A percentile compares a stretch with the other conserved stretches of the same genome.
These are phyloP conservation scores for Hansenula lynferdii DNA, from an alignment of 1,139 yeast species.

Conservation along the genomic window DNA sequence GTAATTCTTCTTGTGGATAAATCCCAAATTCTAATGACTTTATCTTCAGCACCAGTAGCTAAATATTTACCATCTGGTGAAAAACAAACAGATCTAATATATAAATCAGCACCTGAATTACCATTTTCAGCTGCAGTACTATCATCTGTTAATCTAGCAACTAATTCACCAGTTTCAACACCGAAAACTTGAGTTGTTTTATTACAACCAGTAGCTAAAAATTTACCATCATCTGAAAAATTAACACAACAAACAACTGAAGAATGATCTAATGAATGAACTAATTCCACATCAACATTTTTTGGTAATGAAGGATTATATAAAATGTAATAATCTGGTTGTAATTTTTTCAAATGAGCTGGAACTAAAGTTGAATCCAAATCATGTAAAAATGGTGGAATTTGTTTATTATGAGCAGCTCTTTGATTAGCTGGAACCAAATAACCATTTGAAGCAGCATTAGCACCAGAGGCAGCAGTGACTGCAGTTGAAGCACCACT, in stretches of 20 bases:
- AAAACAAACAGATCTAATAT: conserved; percentile 93
- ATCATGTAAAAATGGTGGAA: conserved; percentile 79
- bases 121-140: conserved; percentile 34
- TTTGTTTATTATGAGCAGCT: conserved; percentile 63
- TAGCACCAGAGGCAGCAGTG: conserved; percentile 6
- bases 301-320: conserved; percentile 85
- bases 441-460: conserved; percentile 22
- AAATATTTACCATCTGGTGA: conserved; percentile 94
- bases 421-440: conserved; percentile 36
- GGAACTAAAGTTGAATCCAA: conserved; percentile 77
- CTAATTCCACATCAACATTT: conserved; percentile 76
- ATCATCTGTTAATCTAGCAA: conserved; percentile 86
- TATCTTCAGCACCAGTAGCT: conserved; percentile 99
- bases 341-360: conserved; percentile 76
- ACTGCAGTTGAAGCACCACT: conserved; percentile 17
- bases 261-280: conserved; percentile 86
- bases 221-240: conserved; percentile 89
- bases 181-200: conserved; percentile 93
- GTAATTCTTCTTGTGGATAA: conserved; percentile 81
- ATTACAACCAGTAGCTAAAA: conserved; percentile 95
- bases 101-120: conserved; percentile 58
- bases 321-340: conserved; percentile 82
- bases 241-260: conserved; percentile 97
- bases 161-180: conserved; percentile 86
- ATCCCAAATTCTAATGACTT: conserved; percentile 96